Evolutionary conservation across 352 stramenopile genomes (phyloP).

Genomic region (Phytophthora aleatoria): DNA sequence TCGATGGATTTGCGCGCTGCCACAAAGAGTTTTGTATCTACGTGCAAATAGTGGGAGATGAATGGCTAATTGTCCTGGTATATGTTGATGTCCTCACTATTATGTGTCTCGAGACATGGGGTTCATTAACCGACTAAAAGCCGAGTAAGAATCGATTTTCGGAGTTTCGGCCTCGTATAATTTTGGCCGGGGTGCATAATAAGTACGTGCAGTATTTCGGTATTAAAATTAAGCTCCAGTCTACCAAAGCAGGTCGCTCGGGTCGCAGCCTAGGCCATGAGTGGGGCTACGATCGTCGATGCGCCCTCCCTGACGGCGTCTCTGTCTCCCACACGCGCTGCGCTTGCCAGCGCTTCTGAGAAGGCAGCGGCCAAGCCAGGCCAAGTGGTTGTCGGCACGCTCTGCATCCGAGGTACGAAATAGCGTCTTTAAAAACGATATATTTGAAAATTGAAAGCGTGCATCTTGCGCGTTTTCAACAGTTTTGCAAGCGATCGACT

Average conservation of each 20-base stretch:
- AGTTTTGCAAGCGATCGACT: constrained; percentile 61
- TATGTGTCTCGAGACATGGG: too few species aligned
- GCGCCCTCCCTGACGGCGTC: constrained; percentile 14
- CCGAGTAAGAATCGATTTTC: too few species aligned
- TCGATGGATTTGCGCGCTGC: too few species aligned
- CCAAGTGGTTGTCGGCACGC: constrained; percentile 47
- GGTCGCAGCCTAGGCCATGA: constrained; percentile 14
- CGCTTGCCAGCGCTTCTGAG: constrained; percentile 55
- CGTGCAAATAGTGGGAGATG: too few species aligned
- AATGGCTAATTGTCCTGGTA: too few species aligned
- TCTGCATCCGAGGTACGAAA: constrained; percentile 62
- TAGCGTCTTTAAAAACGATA: not conserved
- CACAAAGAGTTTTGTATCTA: too few species aligned
- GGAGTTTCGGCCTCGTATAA: too few species aligned
- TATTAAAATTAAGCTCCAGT: not conserved
- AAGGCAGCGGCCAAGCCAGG: constrained; percentile 51
- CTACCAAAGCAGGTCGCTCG: not conserved
- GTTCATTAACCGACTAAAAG: too few species aligned
- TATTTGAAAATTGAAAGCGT: constrained; percentile 10
- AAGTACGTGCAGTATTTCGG: too few species aligned
- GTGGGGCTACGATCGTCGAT: constrained; percentile 18
- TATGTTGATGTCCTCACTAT: too few species aligned
- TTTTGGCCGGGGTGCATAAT: too few species aligned
- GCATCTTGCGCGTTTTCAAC: constrained; percentile 8
- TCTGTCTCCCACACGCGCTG: constrained; percentile 56